phyloP scores from a whole-genome alignment of 176 grass and related monocot genomes.

The Melocanna baccifera region DNA sequence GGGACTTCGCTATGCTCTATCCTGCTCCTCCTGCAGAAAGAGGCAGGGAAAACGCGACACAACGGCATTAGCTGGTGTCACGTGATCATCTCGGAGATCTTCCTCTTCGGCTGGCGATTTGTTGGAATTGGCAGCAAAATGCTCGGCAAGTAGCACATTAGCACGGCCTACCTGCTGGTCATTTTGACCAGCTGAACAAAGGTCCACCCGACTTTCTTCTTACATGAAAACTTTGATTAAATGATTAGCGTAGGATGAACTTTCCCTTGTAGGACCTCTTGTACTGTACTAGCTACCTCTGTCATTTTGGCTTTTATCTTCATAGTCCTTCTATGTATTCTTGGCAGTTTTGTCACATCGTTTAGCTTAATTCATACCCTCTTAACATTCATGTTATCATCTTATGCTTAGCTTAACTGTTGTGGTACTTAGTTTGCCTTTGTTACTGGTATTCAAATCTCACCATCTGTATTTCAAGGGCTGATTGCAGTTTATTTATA shows the following conservation, averaged over 20 bases:
- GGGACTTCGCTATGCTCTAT: not conserved
- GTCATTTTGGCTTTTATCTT: not conserved
- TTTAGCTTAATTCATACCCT: not conserved
- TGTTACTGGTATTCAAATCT: not conserved
- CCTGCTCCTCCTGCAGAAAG: not conserved
- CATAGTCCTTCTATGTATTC: not conserved
- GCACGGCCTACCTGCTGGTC: not conserved
- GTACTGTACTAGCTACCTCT: not conserved
- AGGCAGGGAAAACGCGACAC: conserved; percentile 30
- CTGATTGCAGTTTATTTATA: not conserved
- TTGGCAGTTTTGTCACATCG: not conserved
- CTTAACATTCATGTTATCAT: not conserved
- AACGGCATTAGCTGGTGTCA: conserved; percentile 41
- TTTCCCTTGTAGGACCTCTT: not conserved
- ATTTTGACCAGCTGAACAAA: not conserved
- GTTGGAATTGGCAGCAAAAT: not conserved
- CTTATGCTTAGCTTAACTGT: not conserved
- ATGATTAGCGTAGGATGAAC: not conserved
- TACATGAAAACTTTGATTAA: not conserved
- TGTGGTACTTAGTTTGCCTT: not conserved
- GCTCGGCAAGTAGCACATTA: not conserved
- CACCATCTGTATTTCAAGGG: not conserved
- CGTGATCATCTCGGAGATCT: conserved; percentile 28
- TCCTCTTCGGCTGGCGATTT: not conserved
- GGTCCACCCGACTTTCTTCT: not conserved